Evolutionary conservation across 768 basidiomycete genomes (phyloP), one percentile per base, ranked within the genome.

Genomic region (Leucosporidium creatinivorum): DNA sequence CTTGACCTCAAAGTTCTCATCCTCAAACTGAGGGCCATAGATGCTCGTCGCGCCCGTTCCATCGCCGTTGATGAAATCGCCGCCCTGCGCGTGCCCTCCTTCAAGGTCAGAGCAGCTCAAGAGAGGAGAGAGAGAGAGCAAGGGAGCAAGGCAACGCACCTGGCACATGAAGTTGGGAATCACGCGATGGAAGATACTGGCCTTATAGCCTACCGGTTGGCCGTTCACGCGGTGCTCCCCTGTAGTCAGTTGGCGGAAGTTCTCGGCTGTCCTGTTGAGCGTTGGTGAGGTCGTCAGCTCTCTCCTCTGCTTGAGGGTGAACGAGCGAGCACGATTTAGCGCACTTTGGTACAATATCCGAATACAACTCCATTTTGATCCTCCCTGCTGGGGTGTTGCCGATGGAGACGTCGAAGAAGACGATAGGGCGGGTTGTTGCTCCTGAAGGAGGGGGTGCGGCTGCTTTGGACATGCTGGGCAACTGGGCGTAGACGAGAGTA

Each of bases 41-140:
- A 99, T 91, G n/a, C 91, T 94, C 79, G 93, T 93, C 0, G 87
- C 86, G 1, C 96, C 96, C 1, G 94, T 97, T 47, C 96, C 96
- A 74, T 99, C 96, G 4, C 86, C 86, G 69, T 93, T 93, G 73
- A 93, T 73, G 72, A 98, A 99, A 77, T 99, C 96, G 0, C 96
- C 96, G 56, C 90, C 91, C 58, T 73, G 39, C 33, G 33, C 33
- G 73, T 54, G 70, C 61, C 65, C 23, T 12, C 33, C 12, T 12
- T 36, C 54, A 54, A 10, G 8, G 5, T 30, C 23, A 23, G 54
- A 5, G 6, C 19, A 23, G n/a, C 62, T 19, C 5, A 50, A 10
- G 23, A n/a, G 49, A 28, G 2, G 54, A 25, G 15, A 1, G 31
- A 4, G 49, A 55, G 8, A 30, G 21, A 33, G 33, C 5, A 33